Percentiles rank a stretch among this genome's conserved stretches.
Evolutionary conservation across 768 basidiomycete species (phyloP).

Genomic region (Lenzites betulinus): DNA sequence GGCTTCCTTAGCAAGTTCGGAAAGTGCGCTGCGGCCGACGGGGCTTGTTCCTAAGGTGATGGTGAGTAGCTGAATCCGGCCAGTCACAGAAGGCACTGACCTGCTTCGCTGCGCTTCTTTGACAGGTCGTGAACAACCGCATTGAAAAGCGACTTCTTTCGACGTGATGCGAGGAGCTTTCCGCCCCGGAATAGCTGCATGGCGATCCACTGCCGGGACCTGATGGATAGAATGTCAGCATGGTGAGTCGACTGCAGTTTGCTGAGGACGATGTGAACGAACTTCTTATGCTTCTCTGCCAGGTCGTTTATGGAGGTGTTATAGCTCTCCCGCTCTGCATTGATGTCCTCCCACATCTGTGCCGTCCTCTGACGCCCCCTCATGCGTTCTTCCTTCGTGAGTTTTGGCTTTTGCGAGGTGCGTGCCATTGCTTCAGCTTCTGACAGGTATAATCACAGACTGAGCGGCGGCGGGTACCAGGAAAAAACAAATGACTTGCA

Average conservation of each 20-base stretch:
- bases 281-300: not conserved
- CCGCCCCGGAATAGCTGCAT: conserved; percentile 2
- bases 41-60: not conserved
- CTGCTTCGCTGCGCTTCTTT: not conserved
- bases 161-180: not conserved
- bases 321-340: not conserved
- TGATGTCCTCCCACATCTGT: not conserved
- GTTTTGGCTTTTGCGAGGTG: not conserved
- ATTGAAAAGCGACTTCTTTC: not conserved
- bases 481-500: too few relatives aligned
- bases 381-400: not conserved
- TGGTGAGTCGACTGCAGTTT: too few relatives aligned
- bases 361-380: not conserved
- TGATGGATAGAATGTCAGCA: not conserved
- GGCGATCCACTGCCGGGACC: not conserved
- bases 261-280: too few relatives aligned
- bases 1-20: not conserved
- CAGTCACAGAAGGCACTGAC: not conserved
- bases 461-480: too few relatives aligned
- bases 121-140: conserved; percentile 1
- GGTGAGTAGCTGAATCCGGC: not conserved
- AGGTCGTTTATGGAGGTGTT: not conserved
- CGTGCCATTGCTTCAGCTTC: too few relatives aligned
- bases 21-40: not conserved
- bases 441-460: too few relatives aligned